phyloP scores from a whole-genome alignment of 768 basidiomycete genomes.

The Tylopilus vinaceipallidus region DNA sequence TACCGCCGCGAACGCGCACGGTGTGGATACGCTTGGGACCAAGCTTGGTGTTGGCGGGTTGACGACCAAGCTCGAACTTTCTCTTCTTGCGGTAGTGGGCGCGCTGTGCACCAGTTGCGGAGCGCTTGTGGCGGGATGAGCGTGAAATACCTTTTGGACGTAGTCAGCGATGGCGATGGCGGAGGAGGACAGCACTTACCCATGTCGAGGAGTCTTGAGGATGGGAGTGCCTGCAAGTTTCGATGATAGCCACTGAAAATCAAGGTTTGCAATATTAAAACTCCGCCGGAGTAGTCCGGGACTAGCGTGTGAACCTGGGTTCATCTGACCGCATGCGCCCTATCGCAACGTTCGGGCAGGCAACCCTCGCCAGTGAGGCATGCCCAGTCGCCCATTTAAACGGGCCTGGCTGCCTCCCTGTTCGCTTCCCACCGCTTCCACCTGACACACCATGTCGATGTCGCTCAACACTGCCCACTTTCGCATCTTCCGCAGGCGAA shows the following conservation, averaged over 20 bases:
- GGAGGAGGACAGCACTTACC: conserved; percentile 50
- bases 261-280: conserved; percentile 34
- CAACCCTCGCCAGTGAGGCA: conserved; percentile 19
- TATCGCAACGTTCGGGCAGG: conserved; percentile 2
- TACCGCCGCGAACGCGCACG: conserved; percentile 94
- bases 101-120: conserved; percentile 87
- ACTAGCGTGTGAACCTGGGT: conserved; percentile 22
- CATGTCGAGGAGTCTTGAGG: conserved; percentile 76
- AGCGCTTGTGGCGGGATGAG: conserved; percentile 96
- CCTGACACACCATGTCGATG: conserved; percentile 13
- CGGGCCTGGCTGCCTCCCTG: conserved; percentile 14
- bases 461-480: conserved; percentile 35
- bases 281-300: conserved; percentile 30
- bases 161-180: conserved; percentile 7
- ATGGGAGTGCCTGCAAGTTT: conserved; percentile 42
- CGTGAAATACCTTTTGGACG: conserved; percentile 84
- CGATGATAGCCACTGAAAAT: conserved; percentile 50
- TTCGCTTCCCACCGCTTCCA: conserved; percentile 28
- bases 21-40: conserved; percentile 93
- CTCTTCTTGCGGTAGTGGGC: conserved; percentile 99
- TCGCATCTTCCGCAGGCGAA: conserved; percentile 40
- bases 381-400: conserved; percentile 22
- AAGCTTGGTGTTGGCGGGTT: conserved; percentile 95
- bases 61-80: conserved; percentile 99
- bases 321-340: neutral